Conservation (phyloP, 768 basidiomycete species). For the Obba rivulosa region DNA sequence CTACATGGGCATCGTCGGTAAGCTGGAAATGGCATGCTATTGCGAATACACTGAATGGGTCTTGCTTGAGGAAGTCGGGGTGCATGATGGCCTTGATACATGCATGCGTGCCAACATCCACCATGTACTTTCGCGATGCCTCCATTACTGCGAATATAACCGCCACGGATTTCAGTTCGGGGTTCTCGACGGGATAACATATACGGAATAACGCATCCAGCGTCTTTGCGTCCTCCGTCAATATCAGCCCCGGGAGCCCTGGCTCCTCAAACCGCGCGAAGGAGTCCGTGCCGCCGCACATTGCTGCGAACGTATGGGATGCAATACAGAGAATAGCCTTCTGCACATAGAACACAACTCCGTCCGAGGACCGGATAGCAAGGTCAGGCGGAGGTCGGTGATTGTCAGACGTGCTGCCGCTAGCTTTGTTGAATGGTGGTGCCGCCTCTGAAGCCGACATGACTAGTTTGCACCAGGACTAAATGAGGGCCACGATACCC, state of each 20-base stretch:
- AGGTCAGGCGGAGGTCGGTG: too few relatives aligned
- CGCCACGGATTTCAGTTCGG: slow-evolving; percentile 30
- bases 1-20: background rate
- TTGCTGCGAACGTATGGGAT: slow-evolving; percentile 51
- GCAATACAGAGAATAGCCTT: slow-evolving; percentile 48
- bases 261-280: background rate
- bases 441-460: background rate
- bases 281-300: slow-evolving; percentile 49
- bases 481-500: background rate
- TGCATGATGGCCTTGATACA: background rate
- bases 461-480: background rate
- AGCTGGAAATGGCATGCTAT: background rate
- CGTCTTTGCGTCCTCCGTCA: slow-evolving; percentile 1
- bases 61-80: background rate
- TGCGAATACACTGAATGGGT: background rate
- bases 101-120: background rate
- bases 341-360: slow-evolving; percentile 44
- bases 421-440: slow-evolving; percentile 10
- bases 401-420: too few relatives aligned
- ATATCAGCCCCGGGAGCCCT: background rate
- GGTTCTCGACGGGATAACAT: slow-evolving; percentile 10
- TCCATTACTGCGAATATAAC: slow-evolving; percentile 32
- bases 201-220: slow-evolving; percentile 8
- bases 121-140: slow-evolving; percentile 6
- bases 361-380: slow-evolving; percentile 51